Evolutionary conservation across 331 rosid species (phyloP), one percentile per base, ranked within the genome.

Genomic region (Arachis monticola): DNA sequence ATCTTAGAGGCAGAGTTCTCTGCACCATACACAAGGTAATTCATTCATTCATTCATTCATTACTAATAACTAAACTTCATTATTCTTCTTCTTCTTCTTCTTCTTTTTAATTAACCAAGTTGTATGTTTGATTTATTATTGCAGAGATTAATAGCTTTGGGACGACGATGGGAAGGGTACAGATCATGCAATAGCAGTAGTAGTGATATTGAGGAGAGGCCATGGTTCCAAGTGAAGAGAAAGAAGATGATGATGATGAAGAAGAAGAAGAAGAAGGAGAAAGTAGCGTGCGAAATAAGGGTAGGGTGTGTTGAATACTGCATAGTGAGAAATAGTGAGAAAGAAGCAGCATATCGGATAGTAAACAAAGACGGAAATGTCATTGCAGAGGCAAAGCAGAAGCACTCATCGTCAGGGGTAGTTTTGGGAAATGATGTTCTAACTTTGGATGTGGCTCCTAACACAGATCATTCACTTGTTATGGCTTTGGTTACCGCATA

Each of bases 371-470:
- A 85, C 9, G 89, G 90, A 79, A 68, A 80, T 0, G 61, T 87
- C 38, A 75, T 91, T 57, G 98, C 97, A 8, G 97, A 93, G 96
- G 97, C 86, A 59, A 89, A 87, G 75, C 81, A 81, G 78, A 94
- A 94, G 70, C 79, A 80, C 7, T 80, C 90, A 8, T 7, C 82
- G 1, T 70, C 85, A 0, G 97, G 96, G 30, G 82, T 90, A 3
- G 81, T 75, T 8, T 62, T 94, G 67, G 92, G 95, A 14, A 89
- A 87, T 70, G 97, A 91, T 83, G 97, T 91, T 3, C 73, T 94
- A 58, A 83, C 86, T 27, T 66, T 94, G 72, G 90, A 83, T 48
- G 83, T 92, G 75, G 86, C 82, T 6, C 85, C 87, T 2, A 74
- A 81, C 55, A 74, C 82, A 2, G 97, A 94, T 62, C 96, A 80